phyloP scores from a whole-genome alignment of 345 rosid genomes.

The Dimocarpus longan region DNA sequence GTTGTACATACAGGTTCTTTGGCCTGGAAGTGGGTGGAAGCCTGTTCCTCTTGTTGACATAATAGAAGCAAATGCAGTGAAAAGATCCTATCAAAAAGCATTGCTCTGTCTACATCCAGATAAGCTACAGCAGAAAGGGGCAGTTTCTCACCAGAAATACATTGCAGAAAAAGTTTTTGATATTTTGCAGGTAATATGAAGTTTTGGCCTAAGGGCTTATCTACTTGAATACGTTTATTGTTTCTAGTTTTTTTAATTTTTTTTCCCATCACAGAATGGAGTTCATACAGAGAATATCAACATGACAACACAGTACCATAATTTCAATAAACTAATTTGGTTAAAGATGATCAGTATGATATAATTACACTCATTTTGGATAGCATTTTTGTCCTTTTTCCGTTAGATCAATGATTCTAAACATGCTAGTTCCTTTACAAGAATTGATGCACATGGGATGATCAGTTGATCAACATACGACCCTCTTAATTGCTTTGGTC shows the following conservation, averaged over 20 bases:
- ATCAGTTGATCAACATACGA: constrained; percentile 6
- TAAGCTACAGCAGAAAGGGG: constrained; percentile 90
- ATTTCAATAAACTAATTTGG: too few relatives aligned
- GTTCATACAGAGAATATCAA: neutral
- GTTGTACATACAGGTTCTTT: constrained; percentile 60
- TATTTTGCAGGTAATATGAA: constrained; percentile 69
- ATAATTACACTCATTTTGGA: too few relatives aligned
- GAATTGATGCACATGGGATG: constrained; percentile 23
- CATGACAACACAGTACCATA: neutral
- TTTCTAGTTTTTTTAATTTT: too few relatives aligned
- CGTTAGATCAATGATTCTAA: neutral
- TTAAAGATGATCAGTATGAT: neutral
- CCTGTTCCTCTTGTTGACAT: constrained; percentile 83
- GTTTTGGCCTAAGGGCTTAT: neutral
- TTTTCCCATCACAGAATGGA: neutral
- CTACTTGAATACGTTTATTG: neutral
- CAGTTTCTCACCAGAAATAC: constrained; percentile 66
- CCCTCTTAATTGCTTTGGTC: neutral
- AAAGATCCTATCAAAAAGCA: constrained; percentile 87
- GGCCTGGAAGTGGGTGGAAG: constrained; percentile 91
- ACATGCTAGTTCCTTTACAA: neutral
- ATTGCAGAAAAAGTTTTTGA: constrained; percentile 76
- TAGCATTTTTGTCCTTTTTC: neutral
- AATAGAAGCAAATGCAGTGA: constrained; percentile 82
- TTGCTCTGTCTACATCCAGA: constrained; percentile 90